Conservation (phyloP, 2,329 filamentous ascomycete genomes). For the Rutstroemia sydowiana region DNA sequence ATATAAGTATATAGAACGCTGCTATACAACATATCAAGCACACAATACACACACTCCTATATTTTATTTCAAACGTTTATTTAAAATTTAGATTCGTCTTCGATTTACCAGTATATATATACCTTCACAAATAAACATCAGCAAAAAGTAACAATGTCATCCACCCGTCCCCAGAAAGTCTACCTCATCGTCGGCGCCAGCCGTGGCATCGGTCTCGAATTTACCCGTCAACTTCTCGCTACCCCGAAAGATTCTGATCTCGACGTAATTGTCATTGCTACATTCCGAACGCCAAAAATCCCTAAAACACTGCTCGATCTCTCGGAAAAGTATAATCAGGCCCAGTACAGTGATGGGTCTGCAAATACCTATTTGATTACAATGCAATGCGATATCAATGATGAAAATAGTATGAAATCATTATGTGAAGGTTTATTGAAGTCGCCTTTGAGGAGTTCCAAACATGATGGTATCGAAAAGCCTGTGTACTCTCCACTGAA, state of each 20-base stretch:
- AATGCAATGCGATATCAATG: slow-evolving; percentile 43
- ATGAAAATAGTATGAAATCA: slow-evolving; percentile 41
- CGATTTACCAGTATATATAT: too few relatives aligned
- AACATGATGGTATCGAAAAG: too few relatives aligned
- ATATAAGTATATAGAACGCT: too few relatives aligned
- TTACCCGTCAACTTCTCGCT: slow-evolving; percentile 34
- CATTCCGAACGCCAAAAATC: slow-evolving; percentile 30
- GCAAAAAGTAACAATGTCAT: neutral
- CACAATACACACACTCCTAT: too few relatives aligned
- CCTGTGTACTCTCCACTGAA: too few relatives aligned
- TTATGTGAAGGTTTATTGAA: slow-evolving; percentile 44
- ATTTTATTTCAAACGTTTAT: too few relatives aligned
- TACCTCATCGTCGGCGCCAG: slow-evolving; percentile 37
- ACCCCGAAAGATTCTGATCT: too few relatives aligned
- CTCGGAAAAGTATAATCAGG: neutral
- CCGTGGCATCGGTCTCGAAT: slow-evolving; percentile 38
- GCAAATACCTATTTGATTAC: slow-evolving; percentile 10
- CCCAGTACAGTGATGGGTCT: too few relatives aligned
- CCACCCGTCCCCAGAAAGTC: neutral
- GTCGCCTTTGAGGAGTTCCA: neutral
- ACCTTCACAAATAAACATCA: neutral
- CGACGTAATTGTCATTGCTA: slow-evolving; percentile 38
- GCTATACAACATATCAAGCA: too few relatives aligned
- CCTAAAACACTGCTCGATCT: neutral
- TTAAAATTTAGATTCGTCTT: too few relatives aligned